Evolutionary conservation across 148 eudicot species (phyloP), one percentile per base, ranked within the genome.

Genomic region (Spergularia marina): DNA sequence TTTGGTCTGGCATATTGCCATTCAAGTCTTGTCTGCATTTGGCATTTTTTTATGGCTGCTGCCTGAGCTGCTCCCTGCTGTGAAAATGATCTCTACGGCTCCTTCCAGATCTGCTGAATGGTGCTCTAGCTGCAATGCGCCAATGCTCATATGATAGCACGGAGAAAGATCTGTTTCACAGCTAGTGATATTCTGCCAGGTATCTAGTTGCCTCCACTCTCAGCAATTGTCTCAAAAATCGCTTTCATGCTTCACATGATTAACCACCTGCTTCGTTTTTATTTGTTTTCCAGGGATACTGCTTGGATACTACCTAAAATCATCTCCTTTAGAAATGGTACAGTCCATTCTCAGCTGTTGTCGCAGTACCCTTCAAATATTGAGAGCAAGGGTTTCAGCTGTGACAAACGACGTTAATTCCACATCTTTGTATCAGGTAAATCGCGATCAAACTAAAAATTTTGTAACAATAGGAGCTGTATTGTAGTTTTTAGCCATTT

Each of bases 401-500:
- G 12, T 10, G 64, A 7, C 10, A 9, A 75, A 20, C 14, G 41
- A 47, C 1, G 34, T 53, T 20, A 21, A 67, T 3, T 12, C 65
- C 62, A 41, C 61, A 41, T 11, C 65, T 15, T n/a, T 20, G 20
- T 74, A 30, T 30, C 68, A 76, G 68, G 49, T 52, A 23, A 70
- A 21, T 41, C 57, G 12, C 13, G 62, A 59, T 36, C 39, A 53
- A 68, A 10, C 52, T 58, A 62, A 76, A 76, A 69, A 76, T 70
- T 65, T 80, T 66, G 47, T 56, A 51, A 70, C 23, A 68, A 47
- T 65, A 66, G 71, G 72, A 74, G 14, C 18, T 73, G 75, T 34
- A 73, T 67, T 10, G 56, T 68, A 68, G 56, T 20, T 68, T 21
- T 68, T 49, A 55, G 21, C 9, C 21, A 53, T 49, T 36, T 66